Base-by-base conservation (phyloP, 495 filamentous ascomycete genomes). In the Ramalina peruviana region DNA sequence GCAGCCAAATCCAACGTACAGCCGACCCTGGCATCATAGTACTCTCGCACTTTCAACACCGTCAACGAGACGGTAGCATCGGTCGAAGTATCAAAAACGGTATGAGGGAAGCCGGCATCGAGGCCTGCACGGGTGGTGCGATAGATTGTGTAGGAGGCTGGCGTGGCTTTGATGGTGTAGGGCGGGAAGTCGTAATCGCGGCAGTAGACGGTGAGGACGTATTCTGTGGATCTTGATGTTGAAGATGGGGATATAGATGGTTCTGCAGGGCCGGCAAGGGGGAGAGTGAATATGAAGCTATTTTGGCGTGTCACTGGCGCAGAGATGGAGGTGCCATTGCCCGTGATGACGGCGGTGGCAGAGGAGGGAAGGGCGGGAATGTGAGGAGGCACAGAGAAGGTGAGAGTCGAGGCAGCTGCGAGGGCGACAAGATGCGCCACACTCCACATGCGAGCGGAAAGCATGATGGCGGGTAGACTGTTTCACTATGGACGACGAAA, bases 131-230 rank as follows among this genome's bases (percentile, higher is more conserved):
- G 85, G 67, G 62, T 88, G 27, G 80, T 77, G n/a, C 75, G 55
- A 4, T 83, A 75, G 19, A 66, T 54, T 42, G 77, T 60, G 26
- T 61, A 64, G 11, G 64, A 63, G 30, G 65, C 65, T 16, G 67
- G 56, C n/a, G 61, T 55, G 30, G 94, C 75, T 62, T 96, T 88
- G 5, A 95, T 70, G 5, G 87, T 71, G 55, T 89, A 67, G 3
- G 85, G 80, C 53, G 76, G 72, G 57, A 96, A 95, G 43, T 73
- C 73, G 60, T 81, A 78, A 36, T 85, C 86, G 2, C 69, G 60
- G 56, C 79, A 80, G 61, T 83, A 72, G n/a, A 95, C 71, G 56
- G 90, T 83, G 17, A 85, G 75, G 3, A 95, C 72, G 60, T 94
- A 98, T 37, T 65, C 25, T 55, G 54, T 26, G 55, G 51, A 12